Base-by-base conservation (phyloP, 495 filamentous ascomycete species). In the Xylaria cubensis region DNA sequence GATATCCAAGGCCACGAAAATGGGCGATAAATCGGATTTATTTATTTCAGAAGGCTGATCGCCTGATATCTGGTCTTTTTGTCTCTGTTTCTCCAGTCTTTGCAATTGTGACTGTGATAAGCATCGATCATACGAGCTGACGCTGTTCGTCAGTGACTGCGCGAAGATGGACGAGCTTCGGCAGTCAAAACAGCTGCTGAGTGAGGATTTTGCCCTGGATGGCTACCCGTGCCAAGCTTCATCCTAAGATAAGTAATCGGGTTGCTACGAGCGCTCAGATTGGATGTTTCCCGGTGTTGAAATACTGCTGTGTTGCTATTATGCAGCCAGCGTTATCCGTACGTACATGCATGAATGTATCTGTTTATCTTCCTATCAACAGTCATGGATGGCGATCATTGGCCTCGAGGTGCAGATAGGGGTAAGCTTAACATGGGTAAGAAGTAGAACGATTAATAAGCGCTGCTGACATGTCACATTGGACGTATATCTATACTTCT, bases 21-120 rank as follows among this genome's bases (percentile, higher is more conserved):
- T 19, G 69, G 69, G 69, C 42, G 69, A 70, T 50, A 46, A 70
- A 55, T 70, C 48, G 41, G 17, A 32, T 70, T 55, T 48, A 29
- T 62, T 64, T 64, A 17, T 56, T 56, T 70, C 59, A 36, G 42
- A 62, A 46, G 10, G 44, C 44, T 6, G 9, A 39, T 12, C 32
- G 44, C 26, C 29, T 66, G 46, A 66, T n/a, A 46, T 34, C 3
- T 12, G 34, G 29, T 61, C 41, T 21, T 29, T 29, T 26, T 21
- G 13, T 46, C 48, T 46, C 48, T 34, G 51, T 24, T 10, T 50
- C 13, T 15, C 17, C 19, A 24, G 24, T 32, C 12, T n/a, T 42
- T 10, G 26, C 7, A 13, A 10, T 3, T 21, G 5, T 13, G 3
- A 7, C 26, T 48, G 13, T 32, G 42, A 32, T 34, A 29, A 13